These are phyloP conservation scores for Aspergillus phoenicis DNA, from an alignment of 2,329 filamentous ascomycete genomes.

Conservation along the genomic window DNA sequence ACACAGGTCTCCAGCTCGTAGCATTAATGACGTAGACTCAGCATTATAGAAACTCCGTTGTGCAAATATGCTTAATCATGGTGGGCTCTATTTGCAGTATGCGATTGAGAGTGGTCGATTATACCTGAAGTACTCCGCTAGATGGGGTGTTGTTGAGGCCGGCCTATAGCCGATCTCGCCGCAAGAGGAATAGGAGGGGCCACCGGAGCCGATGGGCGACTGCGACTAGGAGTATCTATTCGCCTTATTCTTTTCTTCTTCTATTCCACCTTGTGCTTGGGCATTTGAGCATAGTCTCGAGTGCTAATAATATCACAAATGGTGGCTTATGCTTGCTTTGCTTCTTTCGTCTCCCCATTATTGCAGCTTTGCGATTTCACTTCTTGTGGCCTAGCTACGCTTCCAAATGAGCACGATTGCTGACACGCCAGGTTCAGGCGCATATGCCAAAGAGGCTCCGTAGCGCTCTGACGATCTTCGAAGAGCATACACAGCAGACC, in stretches of 20 bases:
- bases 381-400: neutral
- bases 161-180: slow-evolving; percentile 7
- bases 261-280: neutral
- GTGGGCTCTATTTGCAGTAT: neutral
- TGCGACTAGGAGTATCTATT: slow-evolving; percentile 4
- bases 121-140: neutral
- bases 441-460: neutral
- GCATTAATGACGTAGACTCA: neutral
- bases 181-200: slow-evolving; percentile 5
- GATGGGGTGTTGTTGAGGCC: neutral
- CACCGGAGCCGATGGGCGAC: neutral
- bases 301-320: neutral
- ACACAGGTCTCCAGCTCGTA: neutral
- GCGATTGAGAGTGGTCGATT: neutral
- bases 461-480: neutral
- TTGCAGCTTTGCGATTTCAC: neutral
- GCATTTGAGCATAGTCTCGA: neutral
- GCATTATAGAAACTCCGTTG: neutral
- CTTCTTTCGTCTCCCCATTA: neutral
- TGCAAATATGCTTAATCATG: neutral
- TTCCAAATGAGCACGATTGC: neutral
- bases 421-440: neutral
- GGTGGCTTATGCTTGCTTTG: neutral
- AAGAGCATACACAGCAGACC: neutral
- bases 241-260: neutral